A percentile compares a stretch with the other conserved stretches of the same genome.
Evolutionary conservation across 345 rosid species (phyloP).

Genomic region (Sonneratia caseolaris): DNA sequence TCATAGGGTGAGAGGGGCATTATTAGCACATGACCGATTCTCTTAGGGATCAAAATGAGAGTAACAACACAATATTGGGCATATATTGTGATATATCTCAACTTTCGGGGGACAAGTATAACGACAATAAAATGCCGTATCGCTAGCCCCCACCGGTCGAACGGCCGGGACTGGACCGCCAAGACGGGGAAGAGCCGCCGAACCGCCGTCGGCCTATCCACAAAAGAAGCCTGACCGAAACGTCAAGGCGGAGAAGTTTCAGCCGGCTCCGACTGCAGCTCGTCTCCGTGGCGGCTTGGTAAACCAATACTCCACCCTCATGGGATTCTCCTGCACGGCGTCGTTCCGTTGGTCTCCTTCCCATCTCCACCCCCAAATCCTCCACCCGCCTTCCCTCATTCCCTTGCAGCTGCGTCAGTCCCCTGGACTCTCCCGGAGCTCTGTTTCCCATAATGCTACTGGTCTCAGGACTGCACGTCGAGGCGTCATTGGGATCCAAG

Average conservation of each 20-base stretch:
- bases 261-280: not conserved
- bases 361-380: not conserved
- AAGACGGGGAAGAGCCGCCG: too few relatives aligned
- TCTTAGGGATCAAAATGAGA: too few relatives aligned
- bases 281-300: not conserved
- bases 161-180: too few relatives aligned
- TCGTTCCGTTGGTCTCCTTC: slow-evolving; percentile 2
- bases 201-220: too few relatives aligned
- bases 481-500: not conserved
- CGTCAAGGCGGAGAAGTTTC: not conserved
- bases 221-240: too few relatives aligned
- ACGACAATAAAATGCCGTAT: too few relatives aligned
- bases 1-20: too few relatives aligned
- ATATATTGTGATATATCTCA: too few relatives aligned
- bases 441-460: not conserved
- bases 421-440: not conserved
- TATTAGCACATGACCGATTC: too few relatives aligned
- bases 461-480: not conserved
- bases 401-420: not conserved
- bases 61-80: too few relatives aligned
- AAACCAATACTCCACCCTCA: not conserved
- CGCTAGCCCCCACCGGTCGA: too few relatives aligned
- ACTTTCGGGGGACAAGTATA: too few relatives aligned
- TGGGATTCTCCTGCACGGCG: slow-evolving; percentile 8
- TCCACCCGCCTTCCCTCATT: not conserved